Percentiles rank a stretch among this genome's conserved stretches.
Conservation (phyloP, 192 early-diverging fungal genomes). For the Coemansia umbellata region DNA sequence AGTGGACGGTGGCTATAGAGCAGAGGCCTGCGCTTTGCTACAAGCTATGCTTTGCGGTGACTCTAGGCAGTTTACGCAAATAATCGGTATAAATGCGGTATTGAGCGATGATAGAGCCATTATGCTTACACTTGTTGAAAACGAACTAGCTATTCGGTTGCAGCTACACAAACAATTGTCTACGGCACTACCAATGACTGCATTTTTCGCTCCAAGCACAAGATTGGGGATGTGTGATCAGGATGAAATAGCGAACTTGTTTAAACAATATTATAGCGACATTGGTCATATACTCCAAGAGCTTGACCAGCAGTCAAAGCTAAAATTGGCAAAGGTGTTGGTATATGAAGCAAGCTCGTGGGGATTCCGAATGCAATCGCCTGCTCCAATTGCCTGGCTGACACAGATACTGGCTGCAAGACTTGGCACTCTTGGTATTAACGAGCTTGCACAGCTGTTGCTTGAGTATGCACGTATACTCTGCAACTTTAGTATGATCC, state of each 20-base stretch:
- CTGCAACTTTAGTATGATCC: constrained; percentile 5
- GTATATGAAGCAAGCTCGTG: constrained; percentile 20
- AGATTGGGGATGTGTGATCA: background rate
- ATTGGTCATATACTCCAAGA: background rate
- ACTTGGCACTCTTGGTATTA: background rate
- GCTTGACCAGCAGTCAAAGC: background rate
- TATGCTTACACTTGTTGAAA: background rate
- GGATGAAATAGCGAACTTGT: background rate
- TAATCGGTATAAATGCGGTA: background rate
- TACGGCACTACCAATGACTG: background rate
- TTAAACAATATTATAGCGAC: constrained; percentile 7
- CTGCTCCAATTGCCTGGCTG: constrained; percentile 3
- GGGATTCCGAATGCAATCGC: constrained; percentile 9
- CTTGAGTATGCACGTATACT: constrained; percentile 4
- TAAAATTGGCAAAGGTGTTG: background rate
- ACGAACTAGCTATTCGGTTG: constrained; percentile 19
- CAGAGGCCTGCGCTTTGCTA: constrained; percentile 4
- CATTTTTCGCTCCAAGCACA: constrained; percentile 9
- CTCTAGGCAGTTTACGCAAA: background rate
- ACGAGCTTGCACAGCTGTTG: background rate
- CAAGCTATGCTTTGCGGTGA: background rate
- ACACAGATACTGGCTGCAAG: background rate
- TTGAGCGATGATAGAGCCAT: background rate
- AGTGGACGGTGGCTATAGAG: background rate
- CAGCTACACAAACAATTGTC: background rate